Evolutionary conservation across 2,329 filamentous ascomycete species (phyloP).

Genomic region (Akanthomyces uredinophilus): DNA sequence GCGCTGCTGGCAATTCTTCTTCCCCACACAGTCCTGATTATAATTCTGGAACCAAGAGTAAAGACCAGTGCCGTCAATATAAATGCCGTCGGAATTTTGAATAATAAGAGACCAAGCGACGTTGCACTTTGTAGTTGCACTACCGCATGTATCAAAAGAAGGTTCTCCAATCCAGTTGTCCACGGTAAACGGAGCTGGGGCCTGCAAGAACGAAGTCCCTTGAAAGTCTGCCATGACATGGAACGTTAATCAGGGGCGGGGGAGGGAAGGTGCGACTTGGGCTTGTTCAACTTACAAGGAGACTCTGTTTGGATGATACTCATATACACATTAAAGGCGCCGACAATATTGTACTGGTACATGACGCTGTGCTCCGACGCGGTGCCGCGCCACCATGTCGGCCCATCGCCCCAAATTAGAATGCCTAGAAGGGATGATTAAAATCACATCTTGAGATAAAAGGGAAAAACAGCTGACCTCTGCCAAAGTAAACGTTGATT

Average conservation of each 20-base stretch:
- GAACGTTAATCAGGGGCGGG: neutral
- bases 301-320: constrained; percentile 41
- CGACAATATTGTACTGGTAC: constrained; percentile 44
- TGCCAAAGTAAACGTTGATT: constrained; percentile 47
- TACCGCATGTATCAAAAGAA: constrained; percentile 14
- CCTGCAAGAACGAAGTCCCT: constrained; percentile 11
- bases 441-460: neutral
- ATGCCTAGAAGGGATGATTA: constrained; percentile 17
- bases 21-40: constrained; percentile 22
- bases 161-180: constrained; percentile 5
- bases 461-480: constrained; percentile 35
- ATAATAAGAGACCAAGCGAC: constrained; percentile 24
- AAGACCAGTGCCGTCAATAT: constrained; percentile 24
- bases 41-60: constrained; percentile 26
- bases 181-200: constrained; percentile 17
- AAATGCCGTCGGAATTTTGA: constrained; percentile 18
- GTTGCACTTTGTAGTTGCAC: constrained; percentile 16
- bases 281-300: constrained; percentile 10
- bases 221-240: constrained; percentile 17
- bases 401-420: neutral
- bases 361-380: constrained; percentile 28
- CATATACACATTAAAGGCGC: constrained; percentile 42
- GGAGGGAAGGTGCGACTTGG: neutral
- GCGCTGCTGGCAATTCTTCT: constrained; percentile 22
- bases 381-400: neutral